These are phyloP conservation scores for Plasmodium yoelii DNA, from an alignment of 169 alveolate species.

Conservation along the genomic window DNA sequence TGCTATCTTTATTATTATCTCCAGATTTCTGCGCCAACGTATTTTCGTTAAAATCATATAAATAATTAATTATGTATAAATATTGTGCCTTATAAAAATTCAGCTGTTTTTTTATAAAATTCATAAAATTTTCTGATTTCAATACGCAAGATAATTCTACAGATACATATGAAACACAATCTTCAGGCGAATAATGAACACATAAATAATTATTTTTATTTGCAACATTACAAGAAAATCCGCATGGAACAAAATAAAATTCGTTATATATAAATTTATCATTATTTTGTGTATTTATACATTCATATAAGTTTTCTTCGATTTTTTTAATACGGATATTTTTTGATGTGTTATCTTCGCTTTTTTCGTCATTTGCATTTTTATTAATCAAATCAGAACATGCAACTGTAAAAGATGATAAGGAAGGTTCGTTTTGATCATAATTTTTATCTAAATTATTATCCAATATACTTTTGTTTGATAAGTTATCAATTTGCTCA, in stretches of 20 bases:
- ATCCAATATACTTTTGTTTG: neutral
- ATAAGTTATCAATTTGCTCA: neutral
- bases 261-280: constrained; percentile 54
- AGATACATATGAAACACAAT: constrained; percentile 62
- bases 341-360: neutral
- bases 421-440: no score
- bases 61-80: constrained; percentile 30
- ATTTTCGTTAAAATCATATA: neutral
- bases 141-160: constrained; percentile 25
- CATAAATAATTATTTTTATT: constrained; percentile 60
- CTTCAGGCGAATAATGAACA: constrained; percentile 73
- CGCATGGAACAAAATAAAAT: constrained; percentile 54
- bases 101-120: constrained; percentile 51
- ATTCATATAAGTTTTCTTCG: constrained; percentile 53
- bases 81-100: constrained; percentile 48
- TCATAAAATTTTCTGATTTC: neutral
- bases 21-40: neutral
- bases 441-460: no score
- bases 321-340: constrained; percentile 12
- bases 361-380: neutral
- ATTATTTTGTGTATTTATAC: constrained; percentile 6
- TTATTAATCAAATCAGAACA: neutral
- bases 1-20: neutral
- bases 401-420: no score
- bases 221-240: constrained; percentile 58